phyloP scores from a whole-genome alignment of 2,329 filamentous ascomycete genomes.

The Ascochyta koolunga region DNA sequence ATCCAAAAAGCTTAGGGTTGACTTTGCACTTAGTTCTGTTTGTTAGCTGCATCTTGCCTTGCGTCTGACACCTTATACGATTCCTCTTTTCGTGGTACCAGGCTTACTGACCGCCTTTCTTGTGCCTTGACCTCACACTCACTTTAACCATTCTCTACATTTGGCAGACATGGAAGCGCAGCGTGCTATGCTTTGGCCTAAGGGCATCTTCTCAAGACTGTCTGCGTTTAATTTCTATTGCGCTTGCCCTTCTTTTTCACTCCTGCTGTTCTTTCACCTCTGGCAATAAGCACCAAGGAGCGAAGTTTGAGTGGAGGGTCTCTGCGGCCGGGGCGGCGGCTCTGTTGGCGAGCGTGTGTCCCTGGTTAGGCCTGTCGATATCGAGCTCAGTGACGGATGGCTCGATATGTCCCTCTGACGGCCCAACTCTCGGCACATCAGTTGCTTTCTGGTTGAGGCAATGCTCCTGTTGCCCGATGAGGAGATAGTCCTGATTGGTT shows the following conservation, averaged over 20 bases:
- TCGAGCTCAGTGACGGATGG: not conserved
- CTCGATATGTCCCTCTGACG: not conserved
- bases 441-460: not conserved
- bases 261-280: too few species aligned
- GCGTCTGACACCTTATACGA: too few species aligned
- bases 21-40: too few species aligned
- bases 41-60: too few species aligned
- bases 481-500: not conserved
- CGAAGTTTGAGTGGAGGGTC: not conserved
- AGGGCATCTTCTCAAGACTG: not conserved
- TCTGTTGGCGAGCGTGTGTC: not conserved
- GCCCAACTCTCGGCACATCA: not conserved
- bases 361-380: not conserved
- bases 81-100: too few species aligned
- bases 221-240: too few species aligned
- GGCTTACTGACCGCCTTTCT: not conserved
- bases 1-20: not conserved
- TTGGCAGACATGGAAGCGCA: not conserved
- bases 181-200: not conserved
- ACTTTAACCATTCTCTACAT: not conserved
- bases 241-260: too few species aligned
- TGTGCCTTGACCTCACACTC: not conserved
- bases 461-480: not conserved
- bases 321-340: not conserved
- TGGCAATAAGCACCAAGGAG: not conserved